Conservation (phyloP, 176 grass and related monocot species). For the Triticum aestivum region IWGSC_CS_RefSeq_v2.1 NC_057799.1:145723188-145723687, state of each 20-base stretch:
- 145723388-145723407: not conserved
- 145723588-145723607: not conserved
- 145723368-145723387: slow-evolving; percentile 45
- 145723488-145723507: not conserved
- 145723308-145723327: slow-evolving; percentile 77
- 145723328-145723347: slow-evolving; percentile 94
- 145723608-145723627: not conserved
- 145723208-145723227: not conserved
- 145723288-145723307: slow-evolving; percentile 78
- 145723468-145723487: not conserved
- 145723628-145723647: not conserved
- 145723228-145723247: not conserved
- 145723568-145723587: not conserved
- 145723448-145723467: not conserved
- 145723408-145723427: slow-evolving; percentile 11
- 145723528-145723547: not conserved
- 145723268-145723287: slow-evolving; percentile 66
- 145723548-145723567: not conserved
- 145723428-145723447: not conserved
- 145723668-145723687: not conserved
- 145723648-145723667: not conserved
- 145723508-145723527: not conserved
- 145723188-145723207: not conserved
- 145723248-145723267: not conserved
- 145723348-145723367: slow-evolving; percentile 96